A percentile compares a stretch with the other conserved stretches of the same genome.
Conservation (phyloP, 2,329 filamentous ascomycete genomes). For the Diplocarpon rosae region DNA sequence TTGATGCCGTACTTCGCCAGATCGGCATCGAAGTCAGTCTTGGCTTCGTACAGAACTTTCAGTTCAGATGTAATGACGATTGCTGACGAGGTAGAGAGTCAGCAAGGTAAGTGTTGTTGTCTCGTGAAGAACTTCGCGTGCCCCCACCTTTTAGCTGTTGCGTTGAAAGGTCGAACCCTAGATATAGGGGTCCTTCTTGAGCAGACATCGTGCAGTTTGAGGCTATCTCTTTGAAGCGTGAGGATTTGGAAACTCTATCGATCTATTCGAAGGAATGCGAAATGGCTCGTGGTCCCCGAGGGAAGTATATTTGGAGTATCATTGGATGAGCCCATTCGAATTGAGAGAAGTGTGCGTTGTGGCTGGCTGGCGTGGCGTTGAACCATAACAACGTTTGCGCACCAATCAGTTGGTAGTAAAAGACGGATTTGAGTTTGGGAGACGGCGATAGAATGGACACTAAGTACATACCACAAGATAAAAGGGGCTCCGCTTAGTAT, state of each 20-base stretch:
- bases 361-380: too few relatives aligned
- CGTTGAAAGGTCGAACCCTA: constrained; percentile 93
- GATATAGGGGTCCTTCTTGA: constrained; percentile 53
- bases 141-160: constrained; percentile 80
- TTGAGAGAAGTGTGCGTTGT: too few relatives aligned
- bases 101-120: constrained; percentile 11
- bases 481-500: too few relatives aligned
- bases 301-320: too few relatives aligned
- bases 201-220: constrained; percentile 28
- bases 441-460: too few relatives aligned
- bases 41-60: constrained; percentile 70
- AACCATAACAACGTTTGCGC: too few relatives aligned
- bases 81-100: constrained; percentile 36
- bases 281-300: too few relatives aligned
- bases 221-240: neutral
- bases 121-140: constrained; percentile 5
- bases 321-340: too few relatives aligned
- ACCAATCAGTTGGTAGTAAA: too few relatives aligned
- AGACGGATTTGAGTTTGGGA: too few relatives aligned
- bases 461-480: too few relatives aligned
- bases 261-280: too few relatives aligned
- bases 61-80: constrained; percentile 78
- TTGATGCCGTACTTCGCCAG: constrained; percentile 65
- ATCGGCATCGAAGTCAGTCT: constrained; percentile 91
- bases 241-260: neutral